Evolutionary conservation across 2,329 filamentous ascomycete species (phyloP).

Genomic region (Scleromitrula shiraiana): DNA sequence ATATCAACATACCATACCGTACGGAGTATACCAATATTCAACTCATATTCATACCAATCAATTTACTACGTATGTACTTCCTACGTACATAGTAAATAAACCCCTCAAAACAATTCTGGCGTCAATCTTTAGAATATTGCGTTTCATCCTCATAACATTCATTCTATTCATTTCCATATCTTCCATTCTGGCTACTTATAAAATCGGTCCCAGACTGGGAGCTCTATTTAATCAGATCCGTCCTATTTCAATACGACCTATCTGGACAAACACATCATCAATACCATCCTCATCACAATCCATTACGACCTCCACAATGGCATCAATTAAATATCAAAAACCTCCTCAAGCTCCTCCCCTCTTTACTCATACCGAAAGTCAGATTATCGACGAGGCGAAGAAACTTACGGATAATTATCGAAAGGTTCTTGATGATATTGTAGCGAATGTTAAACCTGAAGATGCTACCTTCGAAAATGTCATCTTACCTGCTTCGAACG

Average conservation of each 20-base stretch:
- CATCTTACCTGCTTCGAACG: constrained; percentile 59
- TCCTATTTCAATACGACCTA: constrained; percentile 16
- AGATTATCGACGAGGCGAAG: constrained; percentile 60
- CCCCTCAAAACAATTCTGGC: too few species aligned
- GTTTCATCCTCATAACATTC: constrained; percentile 42
- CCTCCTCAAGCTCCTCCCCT: constrained; percentile 71
- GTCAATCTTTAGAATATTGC: constrained; percentile 13
- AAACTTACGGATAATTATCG: constrained; percentile 53
- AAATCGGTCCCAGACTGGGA: constrained; percentile 41
- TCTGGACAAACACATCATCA: constrained; percentile 1
- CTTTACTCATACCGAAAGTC: constrained; percentile 67
- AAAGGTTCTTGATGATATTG: constrained; percentile 56
- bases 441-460: constrained; percentile 44
- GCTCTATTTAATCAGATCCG: constrained; percentile 50
- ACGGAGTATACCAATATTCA: too few species aligned
- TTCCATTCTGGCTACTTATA: constrained; percentile 59
- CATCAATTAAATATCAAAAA: constrained; percentile 57
- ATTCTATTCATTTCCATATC: constrained; percentile 46
- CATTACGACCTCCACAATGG: constrained; percentile 51
- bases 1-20: too few species aligned
- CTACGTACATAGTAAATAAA: not conserved
- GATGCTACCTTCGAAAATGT: constrained; percentile 45
- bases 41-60: not conserved
- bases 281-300: not conserved
- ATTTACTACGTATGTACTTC: not conserved